These are phyloP conservation scores for Candida sanyaensis DNA, from an alignment of 1,139 yeast genomes.

Conservation along the genomic window DNA sequence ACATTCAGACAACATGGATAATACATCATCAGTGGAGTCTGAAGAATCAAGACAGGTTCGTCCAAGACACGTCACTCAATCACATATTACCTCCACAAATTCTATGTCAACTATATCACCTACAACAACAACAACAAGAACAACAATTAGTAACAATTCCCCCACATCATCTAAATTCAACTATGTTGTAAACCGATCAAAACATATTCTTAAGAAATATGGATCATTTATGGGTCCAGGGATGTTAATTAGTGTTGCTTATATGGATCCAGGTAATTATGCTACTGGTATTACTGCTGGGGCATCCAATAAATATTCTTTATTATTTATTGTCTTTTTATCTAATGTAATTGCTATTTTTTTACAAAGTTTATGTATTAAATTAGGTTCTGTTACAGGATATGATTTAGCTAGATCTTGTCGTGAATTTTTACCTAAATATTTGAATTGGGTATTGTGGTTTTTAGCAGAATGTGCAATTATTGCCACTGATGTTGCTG, in stretches of 20 bases:
- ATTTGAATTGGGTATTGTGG: constrained; percentile 61
- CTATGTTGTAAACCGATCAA: constrained; percentile 7
- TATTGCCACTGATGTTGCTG: constrained; percentile 84
- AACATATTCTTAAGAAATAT: constrained; percentile 39
- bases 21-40: background rate
- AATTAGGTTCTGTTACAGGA: constrained; percentile 81
- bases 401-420: constrained; percentile 73
- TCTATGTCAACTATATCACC: background rate
- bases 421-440: constrained; percentile 58
- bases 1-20: background rate
- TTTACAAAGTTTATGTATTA: constrained; percentile 69
- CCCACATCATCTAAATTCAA: constrained; percentile 3
- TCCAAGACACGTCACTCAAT: constrained; percentile 2
- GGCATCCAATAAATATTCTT: constrained; percentile 61
- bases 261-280: constrained; percentile 86
- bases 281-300: constrained; percentile 82
- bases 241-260: constrained; percentile 73
- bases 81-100: background rate
- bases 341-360: constrained; percentile 76
- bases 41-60: background rate
- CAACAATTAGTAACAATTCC: background rate
- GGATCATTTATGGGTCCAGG: constrained; percentile 75
- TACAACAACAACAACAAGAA: background rate
- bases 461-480: constrained; percentile 77
- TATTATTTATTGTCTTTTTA: constrained; percentile 64